phyloP scores from a whole-genome alignment of 2,329 filamentous ascomycete species.

The Clarireedia paspali region DNA sequence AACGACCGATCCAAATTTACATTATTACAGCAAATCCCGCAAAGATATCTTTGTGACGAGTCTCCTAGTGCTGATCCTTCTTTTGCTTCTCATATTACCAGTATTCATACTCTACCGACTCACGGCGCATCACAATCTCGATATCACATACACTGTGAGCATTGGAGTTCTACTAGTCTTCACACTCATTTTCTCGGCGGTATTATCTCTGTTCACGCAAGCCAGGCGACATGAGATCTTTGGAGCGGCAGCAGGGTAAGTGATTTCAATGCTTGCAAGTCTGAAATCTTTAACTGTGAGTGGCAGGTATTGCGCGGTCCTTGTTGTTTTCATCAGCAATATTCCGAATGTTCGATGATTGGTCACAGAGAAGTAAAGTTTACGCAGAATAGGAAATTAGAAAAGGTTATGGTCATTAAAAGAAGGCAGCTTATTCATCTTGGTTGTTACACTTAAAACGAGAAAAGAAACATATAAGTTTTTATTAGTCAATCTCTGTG shows the following conservation, averaged over 20 bases:
- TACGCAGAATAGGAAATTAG: no score
- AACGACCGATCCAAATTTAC: not conserved
- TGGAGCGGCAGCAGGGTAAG: slow-evolving; percentile 23
- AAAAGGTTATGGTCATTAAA: no score
- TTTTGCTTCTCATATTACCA: slow-evolving; percentile 9
- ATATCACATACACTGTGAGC: slow-evolving; percentile 9
- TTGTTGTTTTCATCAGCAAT: slow-evolving; percentile 19
- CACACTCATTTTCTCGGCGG: slow-evolving; percentile 18
- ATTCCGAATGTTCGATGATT: slow-evolving; percentile 3
- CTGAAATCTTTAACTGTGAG: not conserved
- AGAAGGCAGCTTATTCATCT: no score
- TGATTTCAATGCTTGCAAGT: not conserved
- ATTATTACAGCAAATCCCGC: slow-evolving; percentile 7
- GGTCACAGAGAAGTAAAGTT: no score
- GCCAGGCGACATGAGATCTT: slow-evolving; percentile 23
- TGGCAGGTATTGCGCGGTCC: slow-evolving; percentile 17
- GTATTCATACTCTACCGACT: slow-evolving; percentile 15
- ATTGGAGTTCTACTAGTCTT: slow-evolving; percentile 19
- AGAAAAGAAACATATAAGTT: no score
- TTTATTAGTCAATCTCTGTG: no score
- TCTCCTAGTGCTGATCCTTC: not conserved
- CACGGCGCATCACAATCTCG: not conserved
- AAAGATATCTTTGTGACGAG: slow-evolving; percentile 2
- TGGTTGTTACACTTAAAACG: no score
- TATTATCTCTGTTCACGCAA: slow-evolving; percentile 17